Evolutionary conservation across 2,329 filamentous ascomycete genomes (phyloP), one percentile per base, ranked within the genome.

Genomic region (Arthrobotrys sinensis): DNA sequence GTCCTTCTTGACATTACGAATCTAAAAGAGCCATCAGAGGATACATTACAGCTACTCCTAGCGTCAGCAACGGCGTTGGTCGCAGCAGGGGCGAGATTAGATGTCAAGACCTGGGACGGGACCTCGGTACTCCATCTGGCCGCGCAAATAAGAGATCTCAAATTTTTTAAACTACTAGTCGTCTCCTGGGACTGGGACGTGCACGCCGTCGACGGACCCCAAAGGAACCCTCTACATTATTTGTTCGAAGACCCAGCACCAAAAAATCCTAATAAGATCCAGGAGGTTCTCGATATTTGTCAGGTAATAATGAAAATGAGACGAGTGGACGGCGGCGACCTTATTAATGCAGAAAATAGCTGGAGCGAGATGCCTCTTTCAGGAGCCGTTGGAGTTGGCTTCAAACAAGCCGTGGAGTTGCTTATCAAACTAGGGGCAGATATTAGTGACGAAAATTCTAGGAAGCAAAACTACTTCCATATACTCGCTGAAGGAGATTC

Each of bases 131-230:
- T 73, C 14, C 60, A 65, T n/a, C 10, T 65, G 2, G 69, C 69
- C n/a, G 69, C 69, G 11, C 7, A 38, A 16, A 52, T 73, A 4
- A 14, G 69, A 60, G 50, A 73, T 34, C 50, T 66, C 12, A 55
- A 65, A 24, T 60, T 73, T 28, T 73, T 73, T 36, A 73, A 73
- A 60, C 16, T 73, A n/a, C 69, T 73, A 21, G 28, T 38, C 12
- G 36, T 66, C n/a, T 66, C 69, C 12, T 38, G 60, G 19, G 69
- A 73, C 12, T 73, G 69, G 69, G 69, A 73, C 28, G 38, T 73
- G 4, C 60, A 66, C 24, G 69, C 46, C 1, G 28, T 40, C 5
- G 60, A 66, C 16, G 7, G 2, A 0, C 7, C 1, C 6, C 4
- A 19, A 7, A 46, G 10, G 38, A 73, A 19, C 11, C 60, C 48